Percentiles rank a stretch among this genome's conserved stretches.
Evolutionary conservation across 2,329 filamentous ascomycete genomes (phyloP).

Genomic region (Aspergillus oerlinghausenensis): DNA sequence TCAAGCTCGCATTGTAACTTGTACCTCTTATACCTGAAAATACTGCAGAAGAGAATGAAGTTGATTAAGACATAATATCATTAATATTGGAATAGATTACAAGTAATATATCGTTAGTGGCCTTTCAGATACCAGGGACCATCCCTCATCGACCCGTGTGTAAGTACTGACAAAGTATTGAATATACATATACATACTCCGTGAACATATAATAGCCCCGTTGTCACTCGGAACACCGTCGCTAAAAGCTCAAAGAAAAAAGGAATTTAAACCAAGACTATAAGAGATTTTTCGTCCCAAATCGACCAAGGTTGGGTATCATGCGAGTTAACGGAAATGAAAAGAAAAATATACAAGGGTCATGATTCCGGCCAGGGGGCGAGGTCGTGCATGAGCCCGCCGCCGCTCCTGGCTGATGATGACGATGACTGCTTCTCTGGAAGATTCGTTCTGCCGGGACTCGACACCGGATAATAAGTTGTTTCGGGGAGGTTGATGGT

Average conservation of each 20-base stretch:
- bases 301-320: neutral
- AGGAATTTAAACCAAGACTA: neutral
- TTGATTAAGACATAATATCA: too few species aligned
- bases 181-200: neutral
- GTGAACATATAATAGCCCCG: neutral
- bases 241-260: neutral
- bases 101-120: neutral
- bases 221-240: neutral
- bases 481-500: conserved; percentile 8
- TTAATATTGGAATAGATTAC: neutral
- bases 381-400: conserved; percentile 17
- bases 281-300: neutral
- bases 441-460: neutral
- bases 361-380: conserved; percentile 15
- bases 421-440: neutral
- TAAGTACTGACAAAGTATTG: neutral
- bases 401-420: neutral
- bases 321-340: neutral
- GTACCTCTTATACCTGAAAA: too few species aligned
- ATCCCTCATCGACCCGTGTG: too few species aligned
- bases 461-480: neutral
- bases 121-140: neutral
- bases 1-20: too few species aligned
- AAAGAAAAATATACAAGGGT: neutral
- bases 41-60: too few species aligned